These are phyloP conservation scores for Aciculosporium take DNA, from an alignment of 2,329 filamentous ascomycete species.

Conservation along the genomic window DNA sequence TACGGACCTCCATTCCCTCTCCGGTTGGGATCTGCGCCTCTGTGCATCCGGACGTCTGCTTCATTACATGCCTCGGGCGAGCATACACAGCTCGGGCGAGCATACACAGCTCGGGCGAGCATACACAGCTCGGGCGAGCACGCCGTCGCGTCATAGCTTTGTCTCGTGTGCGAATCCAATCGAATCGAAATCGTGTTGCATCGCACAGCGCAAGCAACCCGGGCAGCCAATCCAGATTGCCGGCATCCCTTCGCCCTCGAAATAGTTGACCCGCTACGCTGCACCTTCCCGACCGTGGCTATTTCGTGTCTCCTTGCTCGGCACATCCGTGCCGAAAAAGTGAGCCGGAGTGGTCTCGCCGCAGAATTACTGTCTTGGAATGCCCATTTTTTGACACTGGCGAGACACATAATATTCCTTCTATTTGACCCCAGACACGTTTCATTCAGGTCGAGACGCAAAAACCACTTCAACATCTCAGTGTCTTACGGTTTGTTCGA, in stretches of 20 bases:
- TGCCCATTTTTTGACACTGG: neutral
- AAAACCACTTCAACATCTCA: neutral
- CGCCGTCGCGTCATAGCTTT: neutral
- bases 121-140: neutral
- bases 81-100: neutral
- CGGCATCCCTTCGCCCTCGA: neutral
- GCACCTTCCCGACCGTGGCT: slow-evolving; percentile 6
- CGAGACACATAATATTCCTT: neutral
- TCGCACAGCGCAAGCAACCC: slow-evolving; percentile 3
- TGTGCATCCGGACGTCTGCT: neutral
- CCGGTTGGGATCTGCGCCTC: neutral
- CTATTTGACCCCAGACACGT: neutral
- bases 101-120: neutral
- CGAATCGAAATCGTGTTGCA: neutral
- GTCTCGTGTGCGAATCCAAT: slow-evolving; percentile 1
- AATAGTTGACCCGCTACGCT: neutral
- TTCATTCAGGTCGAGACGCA: neutral
- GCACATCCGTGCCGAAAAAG: slow-evolving; percentile 6
- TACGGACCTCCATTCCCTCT: neutral
- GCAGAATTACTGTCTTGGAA: slow-evolving; percentile 6
- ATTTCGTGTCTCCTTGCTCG: slow-evolving; percentile 6
- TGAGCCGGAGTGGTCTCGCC: slow-evolving; percentile 4
- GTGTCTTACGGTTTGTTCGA: neutral
- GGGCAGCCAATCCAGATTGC: neutral
- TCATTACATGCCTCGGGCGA: neutral